Evolutionary conservation across 2,329 filamentous ascomycete genomes (phyloP), one percentile per base, ranked within the genome.

Genomic region (Aspergillus proliferans): DNA sequence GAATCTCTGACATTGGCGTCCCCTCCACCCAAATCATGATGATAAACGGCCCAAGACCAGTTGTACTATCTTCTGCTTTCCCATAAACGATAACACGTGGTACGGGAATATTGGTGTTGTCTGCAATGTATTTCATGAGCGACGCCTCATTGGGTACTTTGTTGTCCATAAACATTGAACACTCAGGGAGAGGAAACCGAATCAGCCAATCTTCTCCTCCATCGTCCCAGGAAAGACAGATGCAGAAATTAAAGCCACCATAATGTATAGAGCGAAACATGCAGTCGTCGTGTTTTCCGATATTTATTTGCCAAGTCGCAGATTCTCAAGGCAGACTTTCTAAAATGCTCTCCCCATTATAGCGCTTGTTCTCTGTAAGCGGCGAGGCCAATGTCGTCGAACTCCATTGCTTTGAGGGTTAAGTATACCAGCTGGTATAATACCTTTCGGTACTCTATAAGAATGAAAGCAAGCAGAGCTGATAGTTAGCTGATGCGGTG

Each of bases 21-120:
- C 47, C 48, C 8, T 53, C 47, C 6, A 53, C 30, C 43, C 47
- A 52, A 9, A 21, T 44, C 51, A 52, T 55, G n/a, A 55, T 47
- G 4, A 55, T 52, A 19, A 52, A 53, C 0, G 53, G 47, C 2
- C 53, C 53, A 14, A 55, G 43, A 0, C 47, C 47, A 9, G 38
- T 48, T 3, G 47, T 30, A 19, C 52, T 52, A 14, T 50, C 38
- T 1, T 36, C 41, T 12, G 19, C 43, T 2, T 14, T 22, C 6
- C 49, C 48, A 12, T 36, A 48, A 1, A 15, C 45, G 15, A 52
- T 44, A n/a, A 53, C 34, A 1, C 43, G 26, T 2, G 52, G 54
- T 2, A 54, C 49, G 1, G 52, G 54, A n/a, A 54, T 53, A 1
- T 10, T 6, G 3, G 46, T 51, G 2, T 48, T 47, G 1, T 22